Evolutionary conservation across 108 stramenopile genomes (phyloP).

Genomic region (Hondaea fermentalgiana): DNA sequence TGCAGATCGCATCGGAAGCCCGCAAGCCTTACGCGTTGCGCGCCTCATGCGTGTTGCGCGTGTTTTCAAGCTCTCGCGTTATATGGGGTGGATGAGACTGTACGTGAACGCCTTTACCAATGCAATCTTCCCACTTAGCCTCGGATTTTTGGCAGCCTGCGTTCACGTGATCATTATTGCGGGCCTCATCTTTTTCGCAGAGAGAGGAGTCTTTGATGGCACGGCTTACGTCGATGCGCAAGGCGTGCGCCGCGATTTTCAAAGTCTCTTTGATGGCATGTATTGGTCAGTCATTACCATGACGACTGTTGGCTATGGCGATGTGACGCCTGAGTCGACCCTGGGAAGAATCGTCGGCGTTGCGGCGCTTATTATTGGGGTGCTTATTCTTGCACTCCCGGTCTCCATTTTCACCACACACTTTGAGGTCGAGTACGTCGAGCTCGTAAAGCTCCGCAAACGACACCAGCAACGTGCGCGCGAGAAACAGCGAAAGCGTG

Average conservation of each 20-base stretch:
- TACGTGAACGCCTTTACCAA: neutral
- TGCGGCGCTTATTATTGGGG: neutral
- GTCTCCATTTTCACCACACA: constrained; percentile 24
- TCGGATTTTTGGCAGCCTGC: neutral
- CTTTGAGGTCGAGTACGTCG: constrained; percentile 22
- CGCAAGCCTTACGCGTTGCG: constrained; percentile 19
- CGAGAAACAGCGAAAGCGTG: neutral
- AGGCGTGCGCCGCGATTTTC: neutral
- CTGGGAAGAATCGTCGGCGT: constrained; percentile 8
- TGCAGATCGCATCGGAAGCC: neutral
- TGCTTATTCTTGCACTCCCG: constrained; percentile 22
- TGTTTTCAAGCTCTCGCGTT: constrained; percentile 23
- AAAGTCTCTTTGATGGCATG: neutral
- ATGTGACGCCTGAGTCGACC: neutral
- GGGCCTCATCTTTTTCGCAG: constrained; percentile 26
- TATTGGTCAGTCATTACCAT: constrained; percentile 31
- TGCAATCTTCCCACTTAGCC: neutral
- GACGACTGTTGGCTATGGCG: constrained; percentile 31
- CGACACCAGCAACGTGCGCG: neutral
- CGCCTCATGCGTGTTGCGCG: constrained; percentile 26
- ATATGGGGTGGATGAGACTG: neutral
- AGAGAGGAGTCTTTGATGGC: constrained; percentile 13
- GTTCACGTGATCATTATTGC: constrained; percentile 26
- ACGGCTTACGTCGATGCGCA: neutral
- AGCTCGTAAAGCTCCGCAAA: neutral